These are phyloP conservation scores for Penicillium sclerotiorum DNA, from an alignment of 2,329 filamentous ascomycete species.

Conservation along the genomic window DNA sequence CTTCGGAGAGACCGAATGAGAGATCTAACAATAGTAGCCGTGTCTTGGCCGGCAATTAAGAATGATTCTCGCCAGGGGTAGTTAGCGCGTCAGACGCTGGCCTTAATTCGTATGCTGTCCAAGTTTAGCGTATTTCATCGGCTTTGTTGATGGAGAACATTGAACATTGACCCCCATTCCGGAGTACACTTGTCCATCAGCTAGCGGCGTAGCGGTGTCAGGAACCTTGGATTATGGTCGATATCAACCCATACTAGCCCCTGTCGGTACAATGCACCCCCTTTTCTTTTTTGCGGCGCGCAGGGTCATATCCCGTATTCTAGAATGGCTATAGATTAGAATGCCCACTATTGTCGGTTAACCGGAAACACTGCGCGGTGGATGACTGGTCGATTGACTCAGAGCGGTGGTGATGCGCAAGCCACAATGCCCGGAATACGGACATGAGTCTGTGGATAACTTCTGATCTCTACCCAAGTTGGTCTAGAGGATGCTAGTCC, in stretches of 20 bases:
- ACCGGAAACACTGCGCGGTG: neutral
- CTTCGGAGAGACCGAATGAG: conserved; percentile 2
- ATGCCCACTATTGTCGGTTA: neutral
- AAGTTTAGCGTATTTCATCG: too few relatives aligned
- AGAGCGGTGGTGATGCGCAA: conserved; percentile 1
- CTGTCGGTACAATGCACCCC: neutral
- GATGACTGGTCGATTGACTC: neutral
- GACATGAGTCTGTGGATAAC: neutral
- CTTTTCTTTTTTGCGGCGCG: neutral
- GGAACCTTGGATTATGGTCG: neutral
- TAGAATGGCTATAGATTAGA: neutral
- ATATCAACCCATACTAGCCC: neutral
- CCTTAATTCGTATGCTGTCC: too few relatives aligned
- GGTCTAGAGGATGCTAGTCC: conserved; percentile 7
- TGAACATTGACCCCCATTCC: too few relatives aligned
- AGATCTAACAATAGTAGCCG: neutral
- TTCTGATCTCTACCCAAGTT: conserved; percentile 14
- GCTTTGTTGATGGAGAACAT: too few relatives aligned
- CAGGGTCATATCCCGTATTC: neutral
- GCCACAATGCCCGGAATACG: conserved; percentile 9
- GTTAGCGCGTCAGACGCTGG: neutral
- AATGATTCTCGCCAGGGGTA: neutral
- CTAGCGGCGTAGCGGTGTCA: neutral
- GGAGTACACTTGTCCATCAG: too few relatives aligned
- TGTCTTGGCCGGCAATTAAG: conserved; percentile 2